Evolutionary conservation across 768 basidiomycete species (phyloP).

Genomic region (Xerocomellus amylosporus): DNA sequence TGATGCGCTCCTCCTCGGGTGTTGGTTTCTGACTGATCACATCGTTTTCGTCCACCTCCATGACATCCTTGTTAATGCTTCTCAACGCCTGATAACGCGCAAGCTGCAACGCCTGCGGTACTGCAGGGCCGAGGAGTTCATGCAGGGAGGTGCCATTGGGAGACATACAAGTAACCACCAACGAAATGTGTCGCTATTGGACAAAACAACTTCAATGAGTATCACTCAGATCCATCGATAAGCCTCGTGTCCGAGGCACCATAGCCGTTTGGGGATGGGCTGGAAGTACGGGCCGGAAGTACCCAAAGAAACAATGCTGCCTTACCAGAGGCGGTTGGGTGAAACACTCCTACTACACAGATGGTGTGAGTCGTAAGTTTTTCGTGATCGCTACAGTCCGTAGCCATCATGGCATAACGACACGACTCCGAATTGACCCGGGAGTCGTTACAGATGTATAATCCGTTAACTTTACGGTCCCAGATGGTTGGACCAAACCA

Average conservation of each 20-base stretch:
- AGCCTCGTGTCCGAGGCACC: neutral
- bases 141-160: neutral
- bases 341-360: neutral
- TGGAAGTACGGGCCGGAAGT: neutral
- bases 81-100: constrained; percentile 8
- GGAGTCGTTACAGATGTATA: neutral
- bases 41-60: constrained; percentile 7
- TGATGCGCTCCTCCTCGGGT: constrained; percentile 14
- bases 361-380: no score
- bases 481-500: neutral
- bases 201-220: no score
- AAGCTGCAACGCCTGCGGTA: constrained; percentile 8
- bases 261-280: neutral
- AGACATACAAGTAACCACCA: neutral
- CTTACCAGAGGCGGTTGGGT: neutral
- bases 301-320: neutral
- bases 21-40: constrained; percentile 13
- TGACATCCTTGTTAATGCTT: neutral
- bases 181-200: neutral
- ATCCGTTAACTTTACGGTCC: neutral
- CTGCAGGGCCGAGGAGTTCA: constrained; percentile 7
- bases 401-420: neutral
- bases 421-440: neutral
- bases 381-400: neutral
- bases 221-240: neutral